Conservation (phyloP, 768 basidiomycete genomes). For the Lyophyllum semitale region DNA sequence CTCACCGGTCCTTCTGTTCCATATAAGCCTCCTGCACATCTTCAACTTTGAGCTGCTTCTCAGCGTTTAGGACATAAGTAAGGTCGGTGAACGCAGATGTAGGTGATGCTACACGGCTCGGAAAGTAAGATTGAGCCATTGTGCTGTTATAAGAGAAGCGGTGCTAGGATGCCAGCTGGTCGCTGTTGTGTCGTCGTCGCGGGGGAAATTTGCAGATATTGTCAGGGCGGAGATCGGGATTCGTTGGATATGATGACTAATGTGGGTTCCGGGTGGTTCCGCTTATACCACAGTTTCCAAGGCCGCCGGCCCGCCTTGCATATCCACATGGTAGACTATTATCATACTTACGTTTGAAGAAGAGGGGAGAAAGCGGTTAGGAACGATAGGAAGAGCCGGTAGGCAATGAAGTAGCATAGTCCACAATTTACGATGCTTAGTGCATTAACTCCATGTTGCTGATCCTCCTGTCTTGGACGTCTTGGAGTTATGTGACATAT, state of each 20-base stretch:
- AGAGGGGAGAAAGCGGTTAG: too few relatives aligned
- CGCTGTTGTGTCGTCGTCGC: conserved; percentile 10
- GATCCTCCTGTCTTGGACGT: too few relatives aligned
- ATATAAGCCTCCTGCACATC: conserved; percentile 79
- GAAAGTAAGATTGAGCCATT: conserved; percentile 47
- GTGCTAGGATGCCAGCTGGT: conserved; percentile 8
- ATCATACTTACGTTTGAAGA: too few relatives aligned
- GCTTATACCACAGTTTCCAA: background rate
- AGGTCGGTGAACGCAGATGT: conserved; percentile 33
- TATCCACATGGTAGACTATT: too few relatives aligned
- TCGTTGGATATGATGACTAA: conserved; percentile 16
- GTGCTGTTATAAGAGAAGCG: conserved; percentile 9
- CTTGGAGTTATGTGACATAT: too few relatives aligned
- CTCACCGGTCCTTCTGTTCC: conserved; percentile 75
- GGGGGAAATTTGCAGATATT: conserved; percentile 11
- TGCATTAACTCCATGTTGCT: too few relatives aligned
- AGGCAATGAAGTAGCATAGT: too few relatives aligned
- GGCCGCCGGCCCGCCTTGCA: too few relatives aligned
- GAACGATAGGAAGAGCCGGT: too few relatives aligned
- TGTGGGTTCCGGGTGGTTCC: conserved; percentile 15
- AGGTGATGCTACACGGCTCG: conserved; percentile 36
- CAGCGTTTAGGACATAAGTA: conserved; percentile 31
- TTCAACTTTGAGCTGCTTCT: conserved; percentile 57
- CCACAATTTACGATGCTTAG: too few relatives aligned
- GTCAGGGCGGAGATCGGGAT: background rate